Base-by-base conservation (phyloP, 495 filamentous ascomycete genomes). In the Articulospora tetracladia region DNA sequence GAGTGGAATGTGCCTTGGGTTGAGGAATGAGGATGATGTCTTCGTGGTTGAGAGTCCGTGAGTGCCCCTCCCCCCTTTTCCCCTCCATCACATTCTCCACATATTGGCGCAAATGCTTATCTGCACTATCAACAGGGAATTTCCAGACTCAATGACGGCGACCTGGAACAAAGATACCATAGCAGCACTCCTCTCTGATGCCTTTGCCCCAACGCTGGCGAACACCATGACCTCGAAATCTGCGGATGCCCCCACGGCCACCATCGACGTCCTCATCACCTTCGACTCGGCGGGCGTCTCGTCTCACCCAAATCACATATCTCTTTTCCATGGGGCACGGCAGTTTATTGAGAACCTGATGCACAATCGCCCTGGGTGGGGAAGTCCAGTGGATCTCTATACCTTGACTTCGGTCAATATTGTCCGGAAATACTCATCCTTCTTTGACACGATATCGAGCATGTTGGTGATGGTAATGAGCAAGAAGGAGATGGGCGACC, bases 221-320 rank as follows among this genome's bases (percentile, higher is more conserved):
- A 70, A 62, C 3, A 63, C 73, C 10, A 68, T 72, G 55, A 68
- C 60, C 20, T 61, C 67, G 7, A 76, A 67, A 59, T 61, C 61
- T 61, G 66, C 52, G 57, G 69, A 66, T 44, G 68, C 74, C 8
- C 83, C 83, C 2, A 78, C 73, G 2, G 83, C 86, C 1, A 83
- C 82, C 10, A 89, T 96, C 66, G 90, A 96, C 70, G 80, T 84
- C 27, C 79, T 98, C 59, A 77, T 98, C 53, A 98, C 94, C 8
- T 98, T 98, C 71, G 94, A 98, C 74, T 64, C 71, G 15, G 44
- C 74, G 63, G 94, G 94, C 32, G 77, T 98, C 22, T 95, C 90
- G 56, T 79, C 80, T 39, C 94, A 98, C 72, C 88, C 90, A 13
- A 98, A 98, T 73, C 94, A 98, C 73, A 89, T 89, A 47, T 89